phyloP scores from a whole-genome alignment of 768 basidiomycete species.

The Xerocomus potaroensis region DNA sequence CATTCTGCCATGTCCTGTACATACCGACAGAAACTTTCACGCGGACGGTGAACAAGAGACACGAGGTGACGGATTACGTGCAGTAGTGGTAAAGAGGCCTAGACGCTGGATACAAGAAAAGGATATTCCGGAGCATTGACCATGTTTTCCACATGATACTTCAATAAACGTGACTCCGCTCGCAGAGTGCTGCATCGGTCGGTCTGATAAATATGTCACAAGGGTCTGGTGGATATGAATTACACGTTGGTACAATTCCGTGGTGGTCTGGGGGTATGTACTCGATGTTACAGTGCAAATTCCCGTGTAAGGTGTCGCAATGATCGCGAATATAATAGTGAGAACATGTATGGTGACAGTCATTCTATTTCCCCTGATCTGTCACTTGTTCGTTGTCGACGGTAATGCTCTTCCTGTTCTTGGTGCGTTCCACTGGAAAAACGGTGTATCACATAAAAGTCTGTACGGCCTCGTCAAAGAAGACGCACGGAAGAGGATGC shows the following conservation, averaged over 20 bases:
- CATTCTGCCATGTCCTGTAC: slow-evolving; percentile 78
- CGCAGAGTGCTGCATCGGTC: background rate
- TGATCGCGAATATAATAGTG: slow-evolving; percentile 4
- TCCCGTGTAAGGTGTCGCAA: slow-evolving; percentile 22
- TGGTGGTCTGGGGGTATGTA: slow-evolving; percentile 21
- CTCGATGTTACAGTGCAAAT: slow-evolving; percentile 28
- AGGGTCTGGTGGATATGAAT: slow-evolving; percentile 14
- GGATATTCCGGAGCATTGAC: slow-evolving; percentile 15
- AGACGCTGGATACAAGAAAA: slow-evolving; percentile 83
- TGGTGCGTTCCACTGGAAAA: slow-evolving; percentile 52
- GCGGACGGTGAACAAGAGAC: slow-evolving; percentile 45
- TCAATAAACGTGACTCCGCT: background rate
- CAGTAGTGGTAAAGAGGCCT: slow-evolving; percentile 58
- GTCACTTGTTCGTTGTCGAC: slow-evolving; percentile 33
- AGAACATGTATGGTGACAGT: slow-evolving; percentile 12
- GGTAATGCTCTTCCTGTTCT: slow-evolving; percentile 57
- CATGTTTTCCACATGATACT: background rate
- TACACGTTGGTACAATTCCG: slow-evolving; percentile 21
- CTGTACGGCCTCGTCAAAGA: slow-evolving; percentile 10
- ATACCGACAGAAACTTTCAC: slow-evolving; percentile 51
- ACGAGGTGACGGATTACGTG: slow-evolving; percentile 23
- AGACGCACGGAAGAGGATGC: slow-evolving; percentile 48
- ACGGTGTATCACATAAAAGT: slow-evolving; percentile 11
- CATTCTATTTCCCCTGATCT: slow-evolving; percentile 15
- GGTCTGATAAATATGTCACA: background rate